Base-by-base conservation (phyloP, 495 filamentous ascomycete species). In the Aspergillus saccharolyticus region DNA sequence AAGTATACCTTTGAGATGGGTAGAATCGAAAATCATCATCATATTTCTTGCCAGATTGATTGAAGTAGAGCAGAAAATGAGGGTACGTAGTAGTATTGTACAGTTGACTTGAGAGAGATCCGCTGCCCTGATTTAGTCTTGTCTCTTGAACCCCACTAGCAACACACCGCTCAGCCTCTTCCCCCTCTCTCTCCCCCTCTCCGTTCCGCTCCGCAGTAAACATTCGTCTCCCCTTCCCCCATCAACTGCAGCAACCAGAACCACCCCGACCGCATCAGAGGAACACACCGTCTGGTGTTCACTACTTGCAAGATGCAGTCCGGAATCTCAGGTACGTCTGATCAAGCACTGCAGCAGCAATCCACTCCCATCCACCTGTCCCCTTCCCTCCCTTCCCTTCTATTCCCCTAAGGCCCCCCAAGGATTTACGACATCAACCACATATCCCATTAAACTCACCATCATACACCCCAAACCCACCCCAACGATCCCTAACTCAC, bases 241-340 rank as follows among this genome's bases (percentile, higher is more conserved):
- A 51, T 54, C 42, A 16, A 18, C 57, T 30, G 42, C 22, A 56
- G 28, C 5, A 39, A 6, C 15, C 24, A 49, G 12, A 51, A 15
- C 46, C 21, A n/a, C 44, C 44, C 39, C 43, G 25, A 57, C 42
- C 17, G 17, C 50, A 49, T 46, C 18, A 25, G 18, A 28, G 10
- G 46, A 16, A 54, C 2, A 43, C 54, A 42, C 47, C 33, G 14
- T 5, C 10, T 52, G 44, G 17, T 42, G 44, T 60, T 16, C n/a
- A n/a, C 39, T 44, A 44, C 49, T 56, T 59, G 33, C 69, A 74
- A 68, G 58, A 95, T 95, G 90, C 90, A 95, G 80, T 95, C 90
- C 16, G 90, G 90, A 73, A 95, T 95, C 64, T 83, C 87, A 72
- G 88, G 89, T 90, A 76, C 57, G 67, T 49, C 12, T 28, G 4